Evolutionary conservation across 2,329 filamentous ascomycete genomes (phyloP).

Genomic region (Cordyceps militaris): DNA sequence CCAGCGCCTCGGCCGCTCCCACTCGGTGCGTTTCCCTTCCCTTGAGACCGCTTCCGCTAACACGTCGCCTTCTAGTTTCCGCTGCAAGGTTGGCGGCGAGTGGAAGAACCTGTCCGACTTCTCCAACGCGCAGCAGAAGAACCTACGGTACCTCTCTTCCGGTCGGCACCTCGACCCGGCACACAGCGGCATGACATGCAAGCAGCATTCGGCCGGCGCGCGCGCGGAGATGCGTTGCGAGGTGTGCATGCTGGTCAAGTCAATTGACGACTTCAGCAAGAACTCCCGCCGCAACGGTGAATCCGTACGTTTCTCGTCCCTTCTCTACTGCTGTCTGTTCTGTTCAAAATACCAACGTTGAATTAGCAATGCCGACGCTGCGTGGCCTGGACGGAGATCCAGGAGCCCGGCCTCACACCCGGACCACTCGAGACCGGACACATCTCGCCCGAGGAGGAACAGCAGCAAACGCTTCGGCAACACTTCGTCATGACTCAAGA

Average conservation of each 20-base stretch:
- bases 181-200: conserved; percentile 31
- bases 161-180: conserved; percentile 20
- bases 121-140: conserved; percentile 26
- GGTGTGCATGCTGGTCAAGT: conserved; percentile 24
- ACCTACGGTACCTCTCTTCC: conserved; percentile 15
- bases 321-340: neutral
- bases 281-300: conserved; percentile 22
- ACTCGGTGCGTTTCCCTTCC: neutral
- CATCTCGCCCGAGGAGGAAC: conserved; percentile 25
- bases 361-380: conserved; percentile 29
- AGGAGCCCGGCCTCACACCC: conserved; percentile 28
- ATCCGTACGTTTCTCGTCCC: conserved; percentile 20
- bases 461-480: neutral
- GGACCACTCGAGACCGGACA: conserved; percentile 26
- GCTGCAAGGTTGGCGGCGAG: conserved; percentile 8
- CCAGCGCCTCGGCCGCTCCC: neutral
- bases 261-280: conserved; percentile 25
- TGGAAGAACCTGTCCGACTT: conserved; percentile 25
- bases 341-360: neutral
- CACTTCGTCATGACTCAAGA: neutral
- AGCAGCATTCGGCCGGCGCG: conserved; percentile 24
- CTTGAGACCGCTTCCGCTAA: neutral
- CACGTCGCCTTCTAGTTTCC: neutral
- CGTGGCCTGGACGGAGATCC: conserved; percentile 29
- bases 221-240: conserved; percentile 25